These are phyloP conservation scores for Lasiodiplodia sp. DNA, from an alignment of 2,329 filamentous ascomycete genomes.

Conservation along the genomic window DNA sequence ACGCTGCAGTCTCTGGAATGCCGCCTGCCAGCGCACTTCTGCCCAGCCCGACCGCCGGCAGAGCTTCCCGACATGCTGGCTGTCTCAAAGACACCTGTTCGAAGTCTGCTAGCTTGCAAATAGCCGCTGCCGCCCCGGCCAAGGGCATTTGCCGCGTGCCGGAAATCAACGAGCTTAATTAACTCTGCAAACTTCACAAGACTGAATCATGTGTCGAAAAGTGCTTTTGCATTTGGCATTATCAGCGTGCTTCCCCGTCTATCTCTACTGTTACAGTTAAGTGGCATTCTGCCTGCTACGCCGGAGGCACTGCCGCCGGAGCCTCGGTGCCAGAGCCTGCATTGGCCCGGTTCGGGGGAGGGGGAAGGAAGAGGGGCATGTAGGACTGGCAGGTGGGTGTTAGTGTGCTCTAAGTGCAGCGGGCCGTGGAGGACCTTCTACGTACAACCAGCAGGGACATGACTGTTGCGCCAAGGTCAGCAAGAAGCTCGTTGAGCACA, in stretches of 20 bases:
- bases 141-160: constrained; percentile 6
- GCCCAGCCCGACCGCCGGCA: neutral
- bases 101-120: constrained; percentile 3
- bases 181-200: neutral
- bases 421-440: constrained; percentile 28
- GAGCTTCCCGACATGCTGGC: constrained; percentile 8
- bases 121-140: constrained; percentile 11
- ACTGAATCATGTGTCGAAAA: neutral
- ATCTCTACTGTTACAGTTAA: constrained; percentile 14
- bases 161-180: constrained; percentile 3
- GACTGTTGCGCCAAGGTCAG: constrained; percentile 39
- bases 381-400: constrained; percentile 63
- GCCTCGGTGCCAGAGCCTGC: constrained; percentile 55
- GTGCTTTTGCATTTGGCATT: constrained; percentile 11
- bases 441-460: constrained; percentile 57
- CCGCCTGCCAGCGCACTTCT: neutral
- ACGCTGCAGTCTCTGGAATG: neutral
- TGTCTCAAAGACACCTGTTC: constrained; percentile 6
- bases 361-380: constrained; percentile 70
- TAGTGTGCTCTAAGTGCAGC: neutral
- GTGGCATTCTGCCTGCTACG: constrained; percentile 31
- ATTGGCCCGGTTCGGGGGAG: constrained; percentile 47
- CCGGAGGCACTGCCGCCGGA: constrained; percentile 55
- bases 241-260: neutral
- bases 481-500: constrained; percentile 22